phyloP scores from a whole-genome alignment of 1,284 basidiomycete genomes.

The Dichomitus squalens region DNA sequence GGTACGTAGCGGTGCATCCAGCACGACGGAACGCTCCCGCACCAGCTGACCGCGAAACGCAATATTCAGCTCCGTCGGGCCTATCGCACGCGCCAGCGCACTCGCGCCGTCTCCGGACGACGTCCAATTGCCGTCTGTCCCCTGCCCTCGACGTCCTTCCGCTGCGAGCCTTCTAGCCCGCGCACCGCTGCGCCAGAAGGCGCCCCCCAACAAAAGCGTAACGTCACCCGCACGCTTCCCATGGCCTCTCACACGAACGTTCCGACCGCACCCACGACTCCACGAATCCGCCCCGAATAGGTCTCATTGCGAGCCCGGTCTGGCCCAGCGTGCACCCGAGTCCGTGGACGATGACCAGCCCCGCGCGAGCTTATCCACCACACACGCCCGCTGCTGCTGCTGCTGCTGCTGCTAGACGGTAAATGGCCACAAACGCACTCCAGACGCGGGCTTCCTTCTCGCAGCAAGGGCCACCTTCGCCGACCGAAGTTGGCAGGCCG shows the following conservation, averaged over 20 bases:
- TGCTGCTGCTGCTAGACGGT: too few species aligned
- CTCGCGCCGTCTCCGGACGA: slow-evolving; percentile 2
- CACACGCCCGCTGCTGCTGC: too few species aligned
- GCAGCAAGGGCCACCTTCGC: too few species aligned
- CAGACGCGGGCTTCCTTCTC: background rate
- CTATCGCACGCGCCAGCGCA: background rate
- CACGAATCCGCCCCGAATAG: background rate
- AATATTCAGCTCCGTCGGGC: background rate
- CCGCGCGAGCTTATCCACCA: background rate
- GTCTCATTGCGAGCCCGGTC: background rate
- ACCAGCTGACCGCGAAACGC: background rate
- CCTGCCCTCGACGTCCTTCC: background rate
- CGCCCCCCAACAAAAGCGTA: background rate
- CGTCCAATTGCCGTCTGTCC: slow-evolving; percentile 2
- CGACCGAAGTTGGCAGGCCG: too few species aligned
- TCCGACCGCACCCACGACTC: background rate
- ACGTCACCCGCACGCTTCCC: slow-evolving; percentile 9
- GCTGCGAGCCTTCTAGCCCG: slow-evolving; percentile 1
- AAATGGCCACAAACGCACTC: too few species aligned
- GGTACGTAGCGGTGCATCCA: background rate
- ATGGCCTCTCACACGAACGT: background rate
- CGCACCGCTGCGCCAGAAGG: slow-evolving; percentile 5
- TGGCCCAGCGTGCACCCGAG: too few species aligned
- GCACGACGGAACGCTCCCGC: background rate
- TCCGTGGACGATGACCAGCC: too few species aligned